Percentiles rank a stretch among this genome's conserved stretches.
phyloP scores from a whole-genome alignment of 345 rosid genomes.

The Sonneratia caseolaris region DNA sequence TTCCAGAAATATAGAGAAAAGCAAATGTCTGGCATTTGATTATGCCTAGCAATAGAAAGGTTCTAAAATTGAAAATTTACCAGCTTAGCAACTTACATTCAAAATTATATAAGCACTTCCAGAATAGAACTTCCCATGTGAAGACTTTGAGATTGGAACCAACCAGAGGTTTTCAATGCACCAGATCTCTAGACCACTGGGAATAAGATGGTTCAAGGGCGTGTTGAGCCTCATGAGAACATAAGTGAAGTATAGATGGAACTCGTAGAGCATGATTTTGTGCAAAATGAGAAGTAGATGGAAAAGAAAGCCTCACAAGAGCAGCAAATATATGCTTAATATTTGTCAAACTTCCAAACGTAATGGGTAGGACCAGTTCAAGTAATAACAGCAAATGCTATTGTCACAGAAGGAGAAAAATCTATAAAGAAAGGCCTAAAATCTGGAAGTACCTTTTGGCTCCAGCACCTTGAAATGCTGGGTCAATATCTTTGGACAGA shows the following conservation, averaged over 20 bases:
- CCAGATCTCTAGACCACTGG: conserved; percentile 79
- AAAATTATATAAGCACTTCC: conserved; percentile 61
- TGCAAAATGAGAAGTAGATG: neutral
- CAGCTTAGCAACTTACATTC: conserved; percentile 30
- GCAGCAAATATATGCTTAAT: neutral
- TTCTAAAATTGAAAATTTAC: neutral
- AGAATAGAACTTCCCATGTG: conserved; percentile 58
- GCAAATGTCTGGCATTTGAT: neutral
- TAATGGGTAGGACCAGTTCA: neutral
- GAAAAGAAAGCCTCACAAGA: neutral
- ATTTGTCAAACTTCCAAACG: neutral
- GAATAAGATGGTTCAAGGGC: conserved; percentile 10
- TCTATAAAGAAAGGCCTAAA: neutral
- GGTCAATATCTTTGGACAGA: conserved; percentile 33
- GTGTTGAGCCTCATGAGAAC: neutral
- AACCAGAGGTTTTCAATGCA: conserved; percentile 44
- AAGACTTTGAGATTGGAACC: conserved; percentile 46
- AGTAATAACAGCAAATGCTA: neutral
- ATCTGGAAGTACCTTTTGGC: conserved; percentile 39
- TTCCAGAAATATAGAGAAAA: neutral
- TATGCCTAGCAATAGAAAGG: neutral
- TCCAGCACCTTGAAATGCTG: conserved; percentile 50
- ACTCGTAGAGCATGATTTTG: neutral
- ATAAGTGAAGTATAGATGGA: neutral
- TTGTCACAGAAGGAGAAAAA: neutral